Conservation (phyloP, 495 filamentous ascomycete genomes). For the Trichoderma gamsii region DNA sequence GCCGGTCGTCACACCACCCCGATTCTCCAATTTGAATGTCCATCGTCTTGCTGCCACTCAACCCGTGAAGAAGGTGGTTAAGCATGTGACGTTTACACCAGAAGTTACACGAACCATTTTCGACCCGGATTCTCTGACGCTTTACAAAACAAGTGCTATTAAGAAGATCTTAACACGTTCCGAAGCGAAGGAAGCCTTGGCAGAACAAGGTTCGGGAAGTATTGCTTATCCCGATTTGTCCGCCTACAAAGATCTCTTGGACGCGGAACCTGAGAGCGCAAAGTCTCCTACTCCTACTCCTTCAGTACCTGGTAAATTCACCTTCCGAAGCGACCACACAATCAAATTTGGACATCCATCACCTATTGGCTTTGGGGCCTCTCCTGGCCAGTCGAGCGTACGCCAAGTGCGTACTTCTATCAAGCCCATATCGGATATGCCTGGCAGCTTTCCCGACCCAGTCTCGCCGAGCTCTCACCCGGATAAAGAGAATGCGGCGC, state of each 20-base stretch:
- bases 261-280: slow-evolving; percentile 26
- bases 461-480: slow-evolving; percentile 22
- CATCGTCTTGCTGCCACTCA: slow-evolving; percentile 42
- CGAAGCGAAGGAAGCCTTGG: slow-evolving; percentile 17
- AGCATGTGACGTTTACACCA: slow-evolving; percentile 45
- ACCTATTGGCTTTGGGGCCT: slow-evolving; percentile 39
- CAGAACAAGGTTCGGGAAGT: slow-evolving; percentile 22
- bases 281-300: slow-evolving; percentile 25
- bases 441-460: slow-evolving; percentile 41
- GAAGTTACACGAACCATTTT: slow-evolving; percentile 32
- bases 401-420: slow-evolving; percentile 52
- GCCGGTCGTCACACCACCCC: slow-evolving; percentile 29
- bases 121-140: slow-evolving; percentile 42
- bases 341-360: slow-evolving; percentile 44
- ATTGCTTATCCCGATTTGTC: slow-evolving; percentile 45
- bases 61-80: slow-evolving; percentile 38
- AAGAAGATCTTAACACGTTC: slow-evolving; percentile 23
- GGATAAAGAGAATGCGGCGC: slow-evolving; percentile 46
- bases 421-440: slow-evolving; percentile 37
- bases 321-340: slow-evolving; percentile 53
- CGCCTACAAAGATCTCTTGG: slow-evolving; percentile 27
- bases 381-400: slow-evolving; percentile 49
- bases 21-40: slow-evolving; percentile 36
- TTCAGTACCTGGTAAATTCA: slow-evolving; percentile 48
- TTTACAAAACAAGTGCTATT: slow-evolving; percentile 36